Evolutionary conservation across 805 yeast genomes (phyloP).

Genomic region (Brettanomyces nanus): DNA sequence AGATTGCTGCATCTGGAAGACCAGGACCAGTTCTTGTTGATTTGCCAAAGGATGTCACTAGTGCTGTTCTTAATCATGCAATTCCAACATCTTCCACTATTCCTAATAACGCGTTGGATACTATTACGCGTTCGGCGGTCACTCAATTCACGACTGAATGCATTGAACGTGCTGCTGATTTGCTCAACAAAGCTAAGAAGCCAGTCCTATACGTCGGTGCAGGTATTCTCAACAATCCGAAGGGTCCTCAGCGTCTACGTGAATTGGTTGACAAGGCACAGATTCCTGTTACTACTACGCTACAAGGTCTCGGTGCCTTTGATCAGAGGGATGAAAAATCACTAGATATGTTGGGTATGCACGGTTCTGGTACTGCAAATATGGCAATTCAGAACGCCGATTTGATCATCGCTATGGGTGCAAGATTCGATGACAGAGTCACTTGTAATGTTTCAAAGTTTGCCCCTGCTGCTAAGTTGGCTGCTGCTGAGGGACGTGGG

Average conservation of each 20-base stretch:
- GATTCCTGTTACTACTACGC: slow-evolving; percentile 93
- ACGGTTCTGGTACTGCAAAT: slow-evolving; percentile 93
- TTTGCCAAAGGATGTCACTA: slow-evolving; percentile 96
- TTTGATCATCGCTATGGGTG: slow-evolving; percentile 88
- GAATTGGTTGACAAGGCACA: slow-evolving; percentile 84
- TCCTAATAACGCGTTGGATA: slow-evolving; percentile 64
- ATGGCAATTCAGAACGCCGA: slow-evolving; percentile 91
- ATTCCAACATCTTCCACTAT: slow-evolving; percentile 76
- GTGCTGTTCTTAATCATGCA: slow-evolving; percentile 76
- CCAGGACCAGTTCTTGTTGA: slow-evolving; percentile 99
- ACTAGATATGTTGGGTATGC: slow-evolving; percentile 97
- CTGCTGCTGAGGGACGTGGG: slow-evolving; percentile 83
- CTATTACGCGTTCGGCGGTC: slow-evolving; percentile 60
- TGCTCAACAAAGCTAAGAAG: slow-evolving; percentile 74
- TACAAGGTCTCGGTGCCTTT: slow-evolving; percentile 90
- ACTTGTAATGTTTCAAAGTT: slow-evolving; percentile 79
- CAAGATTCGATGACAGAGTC: slow-evolving; percentile 97
- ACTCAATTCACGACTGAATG: slow-evolving; percentile 70
- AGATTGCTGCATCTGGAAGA: slow-evolving; percentile 90
- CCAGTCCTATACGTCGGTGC: slow-evolving; percentile 91
- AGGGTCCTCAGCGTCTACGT: slow-evolving; percentile 71
- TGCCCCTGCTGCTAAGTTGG: slow-evolving; percentile 89
- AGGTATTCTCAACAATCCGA: slow-evolving; percentile 73
- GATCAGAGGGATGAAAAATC: slow-evolving; percentile 90
- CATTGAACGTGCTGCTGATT: slow-evolving; percentile 65